phyloP scores from a whole-genome alignment of 2,329 filamentous ascomycete genomes.

The Nakataea oryzae region DNA sequence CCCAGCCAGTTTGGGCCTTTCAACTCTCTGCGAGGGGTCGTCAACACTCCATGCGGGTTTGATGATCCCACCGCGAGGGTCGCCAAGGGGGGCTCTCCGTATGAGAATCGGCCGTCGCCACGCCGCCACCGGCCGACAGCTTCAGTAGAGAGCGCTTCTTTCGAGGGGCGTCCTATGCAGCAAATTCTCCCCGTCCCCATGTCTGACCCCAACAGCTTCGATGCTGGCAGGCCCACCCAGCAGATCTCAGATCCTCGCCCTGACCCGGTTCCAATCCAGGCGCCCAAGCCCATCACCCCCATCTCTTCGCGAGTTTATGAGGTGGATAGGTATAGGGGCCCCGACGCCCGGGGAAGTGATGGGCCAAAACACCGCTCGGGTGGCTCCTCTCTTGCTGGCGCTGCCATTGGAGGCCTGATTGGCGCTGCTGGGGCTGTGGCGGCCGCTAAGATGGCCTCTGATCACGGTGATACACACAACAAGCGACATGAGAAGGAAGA shows the following conservation, averaged over 20 bases:
- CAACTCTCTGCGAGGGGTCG: conserved; percentile 48
- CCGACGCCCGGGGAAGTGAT: conserved; percentile 19
- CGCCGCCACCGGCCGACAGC: conserved; percentile 22
- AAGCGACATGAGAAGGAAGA: conserved; percentile 11
- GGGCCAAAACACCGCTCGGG: conserved; percentile 20
- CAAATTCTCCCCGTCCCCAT: conserved; percentile 58
- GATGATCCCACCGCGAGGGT: conserved; percentile 20
- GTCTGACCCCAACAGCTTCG: conserved; percentile 52
- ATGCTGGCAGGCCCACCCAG: conserved; percentile 33
- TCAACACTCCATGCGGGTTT: conserved; percentile 46
- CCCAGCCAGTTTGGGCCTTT: conserved; percentile 47
- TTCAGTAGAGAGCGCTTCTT: conserved; percentile 23
- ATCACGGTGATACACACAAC: conserved; percentile 13
- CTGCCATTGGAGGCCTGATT: conserved; percentile 34
- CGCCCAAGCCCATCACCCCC: conserved; percentile 70
- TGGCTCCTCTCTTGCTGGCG: conserved; percentile 28
- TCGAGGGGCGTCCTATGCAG: conserved; percentile 37
- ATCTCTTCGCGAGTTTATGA: conserved; percentile 61
- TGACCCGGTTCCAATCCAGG: conserved; percentile 62
- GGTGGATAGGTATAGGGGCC: conserved; percentile 16
- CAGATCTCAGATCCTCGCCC: conserved; percentile 27
- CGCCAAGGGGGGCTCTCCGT: not conserved
- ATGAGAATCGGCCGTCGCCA: conserved; percentile 19
- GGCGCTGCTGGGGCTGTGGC: conserved; percentile 39
- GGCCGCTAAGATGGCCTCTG: conserved; percentile 27